These are phyloP conservation scores for Pestalotiopsis sp. DNA, from an alignment of 2,329 filamentous ascomycete genomes.

Conservation along the genomic window DNA sequence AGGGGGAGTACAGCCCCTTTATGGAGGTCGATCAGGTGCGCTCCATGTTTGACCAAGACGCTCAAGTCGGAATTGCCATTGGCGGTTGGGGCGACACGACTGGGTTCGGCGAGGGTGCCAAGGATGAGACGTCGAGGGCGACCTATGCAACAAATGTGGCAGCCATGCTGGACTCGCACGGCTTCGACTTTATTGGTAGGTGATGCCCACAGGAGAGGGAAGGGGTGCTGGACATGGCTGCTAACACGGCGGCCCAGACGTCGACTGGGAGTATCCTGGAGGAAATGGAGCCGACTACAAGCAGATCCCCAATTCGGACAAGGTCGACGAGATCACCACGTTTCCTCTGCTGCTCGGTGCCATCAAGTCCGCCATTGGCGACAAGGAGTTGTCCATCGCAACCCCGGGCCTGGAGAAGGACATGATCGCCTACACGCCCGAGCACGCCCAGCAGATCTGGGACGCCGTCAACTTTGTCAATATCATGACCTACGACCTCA, in stretches of 20 bases:
- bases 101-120: slow-evolving; percentile 61
- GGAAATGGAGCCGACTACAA: slow-evolving; percentile 74
- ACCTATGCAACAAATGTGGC: slow-evolving; percentile 65
- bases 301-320: slow-evolving; percentile 57
- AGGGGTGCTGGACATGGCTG: slow-evolving; percentile 26
- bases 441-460: slow-evolving; percentile 59
- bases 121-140: slow-evolving; percentile 48
- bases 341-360: slow-evolving; percentile 62
- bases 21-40: slow-evolving; percentile 35
- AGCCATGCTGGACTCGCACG: slow-evolving; percentile 59
- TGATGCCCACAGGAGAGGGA: not conserved
- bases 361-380: slow-evolving; percentile 57
- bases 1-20: slow-evolving; percentile 24
- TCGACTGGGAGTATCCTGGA: slow-evolving; percentile 68
- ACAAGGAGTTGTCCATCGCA: slow-evolving; percentile 66
- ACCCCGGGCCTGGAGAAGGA: slow-evolving; percentile 65
- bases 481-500: slow-evolving; percentile 44
- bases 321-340: slow-evolving; percentile 61
- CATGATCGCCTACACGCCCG: slow-evolving; percentile 65
- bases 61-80: slow-evolving; percentile 69
- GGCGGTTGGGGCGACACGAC: slow-evolving; percentile 72
- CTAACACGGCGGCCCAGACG: slow-evolving; percentile 32
- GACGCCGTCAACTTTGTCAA: slow-evolving; percentile 66
- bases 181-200: slow-evolving; percentile 68
- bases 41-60: slow-evolving; percentile 45